Conservation (phyloP, 2,329 filamentous ascomycete species). For the Nigrospora oryzae region DNA sequence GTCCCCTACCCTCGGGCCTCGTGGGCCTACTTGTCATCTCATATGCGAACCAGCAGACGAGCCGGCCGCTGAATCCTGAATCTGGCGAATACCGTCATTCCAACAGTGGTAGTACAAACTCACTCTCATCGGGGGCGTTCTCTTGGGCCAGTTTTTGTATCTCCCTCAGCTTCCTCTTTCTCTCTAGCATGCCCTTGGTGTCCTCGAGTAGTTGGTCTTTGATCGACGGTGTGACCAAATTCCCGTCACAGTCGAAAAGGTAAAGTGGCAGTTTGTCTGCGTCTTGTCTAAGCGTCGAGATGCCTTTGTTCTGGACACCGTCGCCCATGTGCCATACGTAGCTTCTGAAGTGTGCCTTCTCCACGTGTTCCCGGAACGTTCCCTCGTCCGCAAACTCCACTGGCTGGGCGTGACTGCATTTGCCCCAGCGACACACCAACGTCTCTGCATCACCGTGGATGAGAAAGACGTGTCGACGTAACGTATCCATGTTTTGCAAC, state of each 20-base stretch:
- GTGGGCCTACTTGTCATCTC: too few relatives aligned
- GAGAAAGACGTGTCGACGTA: conserved; percentile 42
- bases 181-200: conserved; percentile 32
- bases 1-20: too few relatives aligned
- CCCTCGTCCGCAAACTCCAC: conserved; percentile 11
- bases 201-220: conserved; percentile 42
- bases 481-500: conserved; percentile 52
- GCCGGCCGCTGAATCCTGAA: too few relatives aligned
- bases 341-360: conserved; percentile 42
- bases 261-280: conserved; percentile 32
- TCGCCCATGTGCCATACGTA: conserved; percentile 53
- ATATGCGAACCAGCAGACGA: too few relatives aligned
- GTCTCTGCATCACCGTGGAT: conserved; percentile 32
- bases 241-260: conserved; percentile 41
- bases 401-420: conserved; percentile 21
- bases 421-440: conserved; percentile 28
- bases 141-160: conserved; percentile 30
- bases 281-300: conserved; percentile 11
- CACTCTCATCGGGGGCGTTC: conserved; percentile 34
- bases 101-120: conserved; percentile 20
- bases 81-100: too few relatives aligned
- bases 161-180: conserved; percentile 34
- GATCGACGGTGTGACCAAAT: conserved; percentile 51
- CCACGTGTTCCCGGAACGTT: conserved; percentile 40
- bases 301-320: conserved; percentile 38